phyloP scores from a whole-genome alignment of 371 early-diverging fungal species.

The Batrachochytrium dendrobatidis region DNA sequence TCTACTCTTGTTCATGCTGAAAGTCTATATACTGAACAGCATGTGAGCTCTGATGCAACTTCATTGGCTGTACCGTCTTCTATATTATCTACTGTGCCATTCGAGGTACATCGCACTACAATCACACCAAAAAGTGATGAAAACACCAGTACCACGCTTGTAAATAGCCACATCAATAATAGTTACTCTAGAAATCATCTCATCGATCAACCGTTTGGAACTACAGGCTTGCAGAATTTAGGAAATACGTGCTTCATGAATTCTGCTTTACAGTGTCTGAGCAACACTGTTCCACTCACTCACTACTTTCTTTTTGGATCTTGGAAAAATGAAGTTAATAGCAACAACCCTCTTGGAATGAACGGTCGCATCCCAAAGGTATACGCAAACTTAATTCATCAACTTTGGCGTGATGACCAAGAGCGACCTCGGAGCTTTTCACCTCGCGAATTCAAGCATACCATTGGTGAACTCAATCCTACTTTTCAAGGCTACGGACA shows the following conservation, averaged over 20 bases:
- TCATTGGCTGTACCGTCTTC: too few relatives aligned
- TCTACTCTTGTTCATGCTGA: too few relatives aligned
- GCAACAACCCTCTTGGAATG: slow-evolving; percentile 73
- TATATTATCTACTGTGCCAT: too few relatives aligned
- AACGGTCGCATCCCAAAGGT: slow-evolving; percentile 52
- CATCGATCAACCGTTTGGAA: slow-evolving; percentile 44
- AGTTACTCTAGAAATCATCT: too few relatives aligned
- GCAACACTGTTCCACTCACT: slow-evolving; percentile 57
- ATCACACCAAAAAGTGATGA: too few relatives aligned
- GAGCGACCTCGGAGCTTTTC: slow-evolving; percentile 23
- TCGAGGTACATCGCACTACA: too few relatives aligned
- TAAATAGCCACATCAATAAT: too few relatives aligned
- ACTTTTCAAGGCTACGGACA: slow-evolving; percentile 45
- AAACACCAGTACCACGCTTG: too few relatives aligned
- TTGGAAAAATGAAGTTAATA: slow-evolving; percentile 68
- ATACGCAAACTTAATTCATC: slow-evolving; percentile 31
- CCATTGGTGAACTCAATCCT: slow-evolving; percentile 49
- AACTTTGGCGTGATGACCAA: slow-evolving; percentile 28
- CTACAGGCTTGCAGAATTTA: slow-evolving; percentile 63
- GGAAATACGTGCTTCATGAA: slow-evolving; percentile 91
- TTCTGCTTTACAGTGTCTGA: slow-evolving; percentile 69
- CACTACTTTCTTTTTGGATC: slow-evolving; percentile 60
- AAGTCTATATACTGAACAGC: too few relatives aligned
- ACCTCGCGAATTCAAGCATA: slow-evolving; percentile 60
- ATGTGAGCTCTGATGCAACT: too few relatives aligned